Conservation (phyloP, 345 rosid genomes). For the Citrus australasica region DNA sequence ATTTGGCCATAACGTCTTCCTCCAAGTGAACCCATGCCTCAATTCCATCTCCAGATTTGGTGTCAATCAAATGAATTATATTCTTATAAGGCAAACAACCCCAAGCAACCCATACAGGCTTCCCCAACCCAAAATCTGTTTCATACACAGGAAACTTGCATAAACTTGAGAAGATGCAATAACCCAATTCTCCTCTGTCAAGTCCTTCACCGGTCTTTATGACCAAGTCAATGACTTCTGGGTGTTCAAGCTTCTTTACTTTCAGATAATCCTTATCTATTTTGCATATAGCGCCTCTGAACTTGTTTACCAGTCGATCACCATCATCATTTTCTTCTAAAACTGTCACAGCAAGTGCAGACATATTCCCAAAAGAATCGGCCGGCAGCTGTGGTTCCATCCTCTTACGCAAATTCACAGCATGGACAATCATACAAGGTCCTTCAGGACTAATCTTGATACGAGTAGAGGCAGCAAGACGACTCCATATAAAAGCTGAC, state of each 20-base stretch:
- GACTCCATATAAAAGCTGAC: slow-evolving; percentile 42
- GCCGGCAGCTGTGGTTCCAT: slow-evolving; percentile 27
- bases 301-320: slow-evolving; percentile 10
- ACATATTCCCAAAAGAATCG: slow-evolving; percentile 37
- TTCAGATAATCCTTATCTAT: slow-evolving; percentile 21
- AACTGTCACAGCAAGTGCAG: neutral
- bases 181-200: slow-evolving; percentile 17
- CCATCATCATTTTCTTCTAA: slow-evolving; percentile 4
- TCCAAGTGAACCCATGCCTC: slow-evolving; percentile 25
- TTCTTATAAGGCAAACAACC: neutral
- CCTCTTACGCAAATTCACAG: slow-evolving; percentile 39
- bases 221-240: neutral
- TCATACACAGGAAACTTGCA: slow-evolving; percentile 36
- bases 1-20: slow-evolving; percentile 27
- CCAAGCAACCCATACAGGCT: slow-evolving; percentile 27
- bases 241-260: slow-evolving; percentile 20
- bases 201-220: neutral
- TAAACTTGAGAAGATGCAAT: slow-evolving; percentile 29
- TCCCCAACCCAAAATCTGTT: slow-evolving; percentile 38
- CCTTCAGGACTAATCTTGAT: slow-evolving; percentile 4
- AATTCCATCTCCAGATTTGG: slow-evolving; percentile 22
- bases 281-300: slow-evolving; percentile 26
- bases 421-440: slow-evolving; percentile 17
- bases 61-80: slow-evolving; percentile 21
- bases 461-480: slow-evolving; percentile 27